Conservation (phyloP, 2,329 filamentous ascomycete species). For the Botryotinia convoluta region DNA sequence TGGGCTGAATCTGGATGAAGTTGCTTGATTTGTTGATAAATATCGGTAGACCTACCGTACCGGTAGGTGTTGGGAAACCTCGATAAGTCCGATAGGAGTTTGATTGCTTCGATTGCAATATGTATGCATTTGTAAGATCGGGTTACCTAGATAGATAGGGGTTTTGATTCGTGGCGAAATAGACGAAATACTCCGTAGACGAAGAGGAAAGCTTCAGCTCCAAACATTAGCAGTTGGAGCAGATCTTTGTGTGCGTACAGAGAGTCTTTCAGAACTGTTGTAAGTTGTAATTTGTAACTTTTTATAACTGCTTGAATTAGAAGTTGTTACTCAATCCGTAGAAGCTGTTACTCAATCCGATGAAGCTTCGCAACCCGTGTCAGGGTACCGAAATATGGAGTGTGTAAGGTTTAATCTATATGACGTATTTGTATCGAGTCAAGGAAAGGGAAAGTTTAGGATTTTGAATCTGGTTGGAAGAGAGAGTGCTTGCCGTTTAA, state of each 20-base stretch:
- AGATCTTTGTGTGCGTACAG: conserved; percentile 3
- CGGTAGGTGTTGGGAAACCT: background rate
- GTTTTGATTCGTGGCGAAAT: conserved; percentile 1
- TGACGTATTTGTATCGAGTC: conserved; percentile 9
- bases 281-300: background rate
- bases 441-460: background rate
- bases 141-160: conserved; percentile 1
- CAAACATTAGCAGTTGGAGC: background rate
- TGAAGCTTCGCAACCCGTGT: background rate
- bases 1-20: background rate
- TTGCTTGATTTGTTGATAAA: background rate
- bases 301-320: background rate
- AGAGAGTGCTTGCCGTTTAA: background rate
- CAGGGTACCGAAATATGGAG: background rate
- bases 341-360: background rate
- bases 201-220: background rate
- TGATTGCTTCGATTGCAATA: background rate
- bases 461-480: background rate
- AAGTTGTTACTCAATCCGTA: background rate
- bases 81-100: background rate
- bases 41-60: background rate
- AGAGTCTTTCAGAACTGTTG: background rate
- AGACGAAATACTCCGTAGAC: background rate
- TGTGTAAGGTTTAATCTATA: background rate
- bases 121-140: background rate